phyloP scores from a whole-genome alignment of 1,139 yeast genomes.

The Blastobotrys persicus region DNA sequence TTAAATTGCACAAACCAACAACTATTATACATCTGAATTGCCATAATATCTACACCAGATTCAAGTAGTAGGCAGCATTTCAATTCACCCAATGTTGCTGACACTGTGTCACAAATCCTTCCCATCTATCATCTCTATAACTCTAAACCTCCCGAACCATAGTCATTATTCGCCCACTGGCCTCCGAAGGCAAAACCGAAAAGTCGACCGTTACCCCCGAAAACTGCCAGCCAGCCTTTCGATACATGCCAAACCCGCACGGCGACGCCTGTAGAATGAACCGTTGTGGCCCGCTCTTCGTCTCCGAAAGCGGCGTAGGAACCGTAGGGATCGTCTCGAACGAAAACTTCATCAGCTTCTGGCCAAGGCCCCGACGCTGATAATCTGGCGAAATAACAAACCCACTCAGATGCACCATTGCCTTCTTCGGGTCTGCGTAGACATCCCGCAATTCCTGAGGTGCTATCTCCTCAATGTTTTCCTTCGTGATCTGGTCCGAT shows the following conservation, averaged over 20 bases:
- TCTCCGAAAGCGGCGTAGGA: constrained; percentile 5
- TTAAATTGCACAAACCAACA: too few relatives aligned
- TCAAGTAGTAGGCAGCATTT: too few relatives aligned
- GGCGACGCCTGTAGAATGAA: neutral
- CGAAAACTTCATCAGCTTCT: constrained; percentile 3
- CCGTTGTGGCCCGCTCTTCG: neutral
- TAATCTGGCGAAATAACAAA: constrained; percentile 11
- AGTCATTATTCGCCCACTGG: too few relatives aligned
- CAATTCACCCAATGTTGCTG: too few relatives aligned
- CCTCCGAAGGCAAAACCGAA: neutral
- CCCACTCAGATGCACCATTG: neutral
- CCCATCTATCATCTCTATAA: too few relatives aligned
- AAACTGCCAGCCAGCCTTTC: neutral
- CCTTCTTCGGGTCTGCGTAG: neutral
- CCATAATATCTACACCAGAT: too few relatives aligned
- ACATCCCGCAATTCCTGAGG: neutral
- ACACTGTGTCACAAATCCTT: too few relatives aligned
- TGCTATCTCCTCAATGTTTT: neutral
- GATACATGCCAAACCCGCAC: neutral
- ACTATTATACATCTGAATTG: too few relatives aligned
- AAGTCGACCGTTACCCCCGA: neutral
- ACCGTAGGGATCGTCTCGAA: constrained; percentile 10
- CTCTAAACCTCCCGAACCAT: too few relatives aligned
- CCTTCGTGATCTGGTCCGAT: neutral
- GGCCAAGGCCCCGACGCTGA: constrained; percentile 13